Conservation (phyloP, 768 basidiomycete species). For the Suillus fuscotomentosus region DNA sequence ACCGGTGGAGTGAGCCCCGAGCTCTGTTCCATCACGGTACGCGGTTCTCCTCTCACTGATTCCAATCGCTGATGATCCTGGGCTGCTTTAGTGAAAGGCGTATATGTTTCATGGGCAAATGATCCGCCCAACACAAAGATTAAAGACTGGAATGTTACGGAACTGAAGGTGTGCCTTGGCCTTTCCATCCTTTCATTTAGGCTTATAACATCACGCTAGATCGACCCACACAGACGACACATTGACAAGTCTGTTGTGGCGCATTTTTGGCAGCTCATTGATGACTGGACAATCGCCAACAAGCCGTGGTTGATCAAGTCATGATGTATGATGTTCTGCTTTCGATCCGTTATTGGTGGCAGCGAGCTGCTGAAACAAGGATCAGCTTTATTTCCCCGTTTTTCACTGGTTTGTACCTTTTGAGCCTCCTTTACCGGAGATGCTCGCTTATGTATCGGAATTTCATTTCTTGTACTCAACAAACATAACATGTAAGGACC, state of each 20-base stretch:
- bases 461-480: neutral
- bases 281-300: constrained; percentile 78
- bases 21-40: constrained; percentile 91
- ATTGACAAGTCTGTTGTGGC: constrained; percentile 94
- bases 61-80: neutral
- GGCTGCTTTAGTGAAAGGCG: constrained; percentile 73
- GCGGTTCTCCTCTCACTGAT: constrained; percentile 11
- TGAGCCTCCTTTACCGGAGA: neutral
- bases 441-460: neutral
- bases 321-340: constrained; percentile 28
- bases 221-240: constrained; percentile 87
- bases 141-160: constrained; percentile 96
- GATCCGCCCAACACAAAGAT: constrained; percentile 87
- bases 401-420: neutral
- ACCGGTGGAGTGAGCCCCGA: constrained; percentile 95
- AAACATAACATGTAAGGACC: neutral
- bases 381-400: neutral
- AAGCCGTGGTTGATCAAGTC: constrained; percentile 72
- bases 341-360: neutral
- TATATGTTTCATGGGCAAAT: constrained; percentile 93
- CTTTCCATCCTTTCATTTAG: neutral
- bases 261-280: constrained; percentile 92
- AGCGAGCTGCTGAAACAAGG: neutral
- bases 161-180: constrained; percentile 69
- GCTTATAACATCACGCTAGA: constrained; percentile 45